Evolutionary conservation across 805 yeast genomes (phyloP).

Genomic region (Candida nemodendra): DNA sequence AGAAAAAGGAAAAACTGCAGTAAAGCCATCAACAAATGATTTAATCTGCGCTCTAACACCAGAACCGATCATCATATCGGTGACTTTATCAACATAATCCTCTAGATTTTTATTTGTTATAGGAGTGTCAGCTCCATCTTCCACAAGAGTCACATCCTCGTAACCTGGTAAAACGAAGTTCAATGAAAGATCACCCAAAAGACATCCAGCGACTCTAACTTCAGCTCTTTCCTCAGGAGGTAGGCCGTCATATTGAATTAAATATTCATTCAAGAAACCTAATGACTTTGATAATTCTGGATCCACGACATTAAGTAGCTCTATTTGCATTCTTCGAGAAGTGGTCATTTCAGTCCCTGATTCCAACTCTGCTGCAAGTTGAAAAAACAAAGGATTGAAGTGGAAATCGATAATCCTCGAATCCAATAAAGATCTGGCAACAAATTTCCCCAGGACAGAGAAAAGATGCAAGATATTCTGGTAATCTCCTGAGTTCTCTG

Average conservation of each 20-base stretch:
- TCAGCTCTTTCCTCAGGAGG: slow-evolving; percentile 8
- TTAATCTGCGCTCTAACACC: slow-evolving; percentile 68
- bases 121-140: slow-evolving; percentile 49
- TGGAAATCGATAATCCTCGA: slow-evolving; percentile 83
- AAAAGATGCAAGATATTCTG: slow-evolving; percentile 51
- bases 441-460: slow-evolving; percentile 70
- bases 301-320: slow-evolving; percentile 53
- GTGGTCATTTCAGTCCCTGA: slow-evolving; percentile 5
- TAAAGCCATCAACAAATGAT: slow-evolving; percentile 77
- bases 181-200: slow-evolving; percentile 54
- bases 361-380: slow-evolving; percentile 44
- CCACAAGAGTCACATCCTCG: slow-evolving; percentile 54
- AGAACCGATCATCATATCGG: slow-evolving; percentile 55
- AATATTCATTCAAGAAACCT: slow-evolving; percentile 45
- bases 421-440: slow-evolving; percentile 85
- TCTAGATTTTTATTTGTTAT: slow-evolving; percentile 56
- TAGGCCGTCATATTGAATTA: slow-evolving; percentile 21
- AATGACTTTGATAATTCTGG: slow-evolving; percentile 57
- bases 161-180: slow-evolving; percentile 79
- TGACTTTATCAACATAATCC: slow-evolving; percentile 52
- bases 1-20: slow-evolving; percentile 74
- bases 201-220: slow-evolving; percentile 27
- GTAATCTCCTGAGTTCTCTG: slow-evolving; percentile 33
- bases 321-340: slow-evolving; percentile 27
- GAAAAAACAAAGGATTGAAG: slow-evolving; percentile 70